phyloP scores from a whole-genome alignment of 148 eudicot genomes.

The Rhododendron mucronatum region DNA sequence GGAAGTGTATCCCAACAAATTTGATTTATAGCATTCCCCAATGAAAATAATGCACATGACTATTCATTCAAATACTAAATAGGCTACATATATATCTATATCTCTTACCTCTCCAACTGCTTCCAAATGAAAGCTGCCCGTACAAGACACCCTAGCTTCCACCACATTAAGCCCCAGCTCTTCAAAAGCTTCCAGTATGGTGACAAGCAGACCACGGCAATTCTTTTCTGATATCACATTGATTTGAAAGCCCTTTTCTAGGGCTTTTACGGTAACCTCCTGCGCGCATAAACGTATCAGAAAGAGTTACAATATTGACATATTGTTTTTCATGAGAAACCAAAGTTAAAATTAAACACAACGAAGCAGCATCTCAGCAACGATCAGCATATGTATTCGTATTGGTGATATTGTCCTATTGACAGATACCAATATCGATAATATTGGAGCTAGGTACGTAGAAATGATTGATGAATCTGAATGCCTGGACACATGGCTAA shows the following conservation, averaged over 20 bases:
- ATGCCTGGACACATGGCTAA: neutral
- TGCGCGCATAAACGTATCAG: neutral
- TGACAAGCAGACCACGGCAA: slow-evolving; percentile 60
- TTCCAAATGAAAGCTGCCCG: slow-evolving; percentile 52
- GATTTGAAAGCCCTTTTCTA: slow-evolving; percentile 68
- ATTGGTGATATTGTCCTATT: neutral
- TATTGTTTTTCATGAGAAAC: no score
- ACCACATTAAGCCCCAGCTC: slow-evolving; percentile 60
- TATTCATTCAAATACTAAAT: neutral
- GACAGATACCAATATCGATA: neutral
- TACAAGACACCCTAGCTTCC: slow-evolving; percentile 80
- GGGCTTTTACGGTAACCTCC: slow-evolving; percentile 68
- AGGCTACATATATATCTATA: neutral
- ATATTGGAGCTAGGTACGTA: neutral
- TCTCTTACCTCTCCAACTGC: slow-evolving; percentile 65
- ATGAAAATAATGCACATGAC: neutral
- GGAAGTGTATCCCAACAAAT: neutral
- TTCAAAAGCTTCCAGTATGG: slow-evolving; percentile 64
- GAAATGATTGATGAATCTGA: neutral
- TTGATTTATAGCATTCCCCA: neutral
- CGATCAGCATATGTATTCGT: neutral
- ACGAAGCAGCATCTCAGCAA: neutral
- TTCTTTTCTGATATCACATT: slow-evolving; percentile 50
- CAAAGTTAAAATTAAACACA: no score
- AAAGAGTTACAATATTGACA: neutral